These are phyloP conservation scores for Lipomyces starkeyi DNA, from an alignment of 805 yeast genomes.

Conservation along the genomic window DNA sequence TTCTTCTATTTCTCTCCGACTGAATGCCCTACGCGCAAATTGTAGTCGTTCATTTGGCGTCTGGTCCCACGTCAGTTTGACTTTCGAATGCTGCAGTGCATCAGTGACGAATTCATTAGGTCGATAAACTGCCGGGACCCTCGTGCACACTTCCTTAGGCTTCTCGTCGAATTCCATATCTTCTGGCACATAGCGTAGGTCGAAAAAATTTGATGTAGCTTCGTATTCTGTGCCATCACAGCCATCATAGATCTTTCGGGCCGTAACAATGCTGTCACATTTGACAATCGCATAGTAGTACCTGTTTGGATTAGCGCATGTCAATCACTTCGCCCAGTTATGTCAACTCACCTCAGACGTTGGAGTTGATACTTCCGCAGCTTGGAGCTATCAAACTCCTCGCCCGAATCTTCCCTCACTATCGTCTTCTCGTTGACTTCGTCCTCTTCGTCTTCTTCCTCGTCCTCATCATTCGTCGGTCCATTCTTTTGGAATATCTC, in stretches of 20 bases:
- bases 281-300: constrained; percentile 90
- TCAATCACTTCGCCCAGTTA: not conserved
- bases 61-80: constrained; percentile 97
- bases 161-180: constrained; percentile 85
- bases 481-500: constrained; percentile 66
- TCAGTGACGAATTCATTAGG: constrained; percentile 88
- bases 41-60: constrained; percentile 89
- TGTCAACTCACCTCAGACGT: constrained; percentile 61
- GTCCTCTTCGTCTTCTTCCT: constrained; percentile 50
- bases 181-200: constrained; percentile 89
- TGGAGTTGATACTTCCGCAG: constrained; percentile 91
- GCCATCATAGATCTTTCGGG: constrained; percentile 75
- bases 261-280: constrained; percentile 76
- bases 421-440: constrained; percentile 71
- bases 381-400: constrained; percentile 83
- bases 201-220: constrained; percentile 92
- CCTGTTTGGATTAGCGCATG: constrained; percentile 5
- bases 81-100: constrained; percentile 95
- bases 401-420: constrained; percentile 81
- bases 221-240: constrained; percentile 97
- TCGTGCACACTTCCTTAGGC: constrained; percentile 73
- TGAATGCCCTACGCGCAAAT: constrained; percentile 78
- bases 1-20: constrained; percentile 73
- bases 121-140: constrained; percentile 76
- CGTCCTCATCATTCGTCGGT: constrained; percentile 40